A percentile compares a stretch with the other conserved stretches of the same genome.
Conservation (phyloP, 83 land plant species). For the Thuja plicata region DNA sequence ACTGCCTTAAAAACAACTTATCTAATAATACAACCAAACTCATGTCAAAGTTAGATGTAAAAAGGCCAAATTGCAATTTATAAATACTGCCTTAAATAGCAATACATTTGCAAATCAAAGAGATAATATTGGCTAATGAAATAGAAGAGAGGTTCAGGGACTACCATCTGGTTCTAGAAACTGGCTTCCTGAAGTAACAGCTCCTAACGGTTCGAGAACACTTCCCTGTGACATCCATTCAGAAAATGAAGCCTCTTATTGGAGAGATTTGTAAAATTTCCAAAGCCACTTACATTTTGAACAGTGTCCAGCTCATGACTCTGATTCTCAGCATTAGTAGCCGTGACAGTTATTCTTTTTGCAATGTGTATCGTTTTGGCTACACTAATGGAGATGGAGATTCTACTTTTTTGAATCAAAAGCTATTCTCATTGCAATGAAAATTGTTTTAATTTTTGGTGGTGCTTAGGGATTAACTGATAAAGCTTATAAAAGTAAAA, state of each 20-base stretch:
- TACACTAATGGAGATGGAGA: not conserved
- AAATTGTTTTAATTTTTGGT: not conserved
- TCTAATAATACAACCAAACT: not conserved
- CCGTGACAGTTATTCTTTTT: not conserved
- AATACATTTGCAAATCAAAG: conserved; percentile 5
- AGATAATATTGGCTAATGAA: not conserved
- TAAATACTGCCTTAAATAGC: not conserved
- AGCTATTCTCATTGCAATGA: not conserved
- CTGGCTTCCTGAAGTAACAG: conserved; percentile 91
- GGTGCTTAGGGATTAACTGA: not conserved
- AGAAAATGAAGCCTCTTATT: not conserved
- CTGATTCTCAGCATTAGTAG: no score
- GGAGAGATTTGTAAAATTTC: not conserved
- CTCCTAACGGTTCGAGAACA: conserved; percentile 95
- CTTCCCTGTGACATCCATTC: conserved; percentile 57
- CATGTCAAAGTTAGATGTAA: not conserved
- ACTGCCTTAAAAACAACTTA: not conserved
- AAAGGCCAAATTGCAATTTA: not conserved
- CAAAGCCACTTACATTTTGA: not conserved
- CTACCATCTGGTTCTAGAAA: conserved; percentile 99
- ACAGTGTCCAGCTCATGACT: not conserved
- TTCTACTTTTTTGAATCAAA: not conserved
- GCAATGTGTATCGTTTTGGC: not conserved
- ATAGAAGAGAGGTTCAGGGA: not conserved
- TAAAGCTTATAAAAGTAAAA: not conserved